Percentiles rank a stretch among this genome's conserved stretches.
These are phyloP conservation scores for Ceratocystis cacaofunesta DNA, from an alignment of 2,329 filamentous ascomycete genomes.

Conservation along the genomic window DNA sequence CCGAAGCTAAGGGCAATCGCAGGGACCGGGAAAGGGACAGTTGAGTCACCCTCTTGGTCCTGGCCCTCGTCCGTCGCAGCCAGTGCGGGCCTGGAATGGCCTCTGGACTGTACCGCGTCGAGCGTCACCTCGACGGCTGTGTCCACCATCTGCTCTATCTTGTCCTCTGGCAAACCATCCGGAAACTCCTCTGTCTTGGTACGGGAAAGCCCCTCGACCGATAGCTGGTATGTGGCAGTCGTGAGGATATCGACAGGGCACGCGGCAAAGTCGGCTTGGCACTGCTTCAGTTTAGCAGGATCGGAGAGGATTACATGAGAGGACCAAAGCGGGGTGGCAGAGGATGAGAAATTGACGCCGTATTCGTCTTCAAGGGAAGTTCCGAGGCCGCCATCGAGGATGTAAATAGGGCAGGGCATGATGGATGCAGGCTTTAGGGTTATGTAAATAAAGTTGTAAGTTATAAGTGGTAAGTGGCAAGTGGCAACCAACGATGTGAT, in stretches of 20 bases:
- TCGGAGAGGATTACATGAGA: constrained; percentile 47
- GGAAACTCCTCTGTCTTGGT: constrained; percentile 32
- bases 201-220: constrained; percentile 38
- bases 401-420: constrained; percentile 23
- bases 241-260: constrained; percentile 48
- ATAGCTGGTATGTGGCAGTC: constrained; percentile 54
- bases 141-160: constrained; percentile 23
- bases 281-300: constrained; percentile 34
- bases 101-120: constrained; percentile 20
- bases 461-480: too few relatives aligned
- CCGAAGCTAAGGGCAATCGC: constrained; percentile 45
- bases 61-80: too few relatives aligned
- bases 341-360: constrained; percentile 33
- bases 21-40: constrained; percentile 16
- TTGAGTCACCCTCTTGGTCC: not conserved
- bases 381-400: constrained; percentile 54
- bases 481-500: too few relatives aligned
- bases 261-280: constrained; percentile 40
- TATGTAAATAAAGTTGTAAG: too few relatives aligned
- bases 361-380: constrained; percentile 49
- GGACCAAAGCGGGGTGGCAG: constrained; percentile 49
- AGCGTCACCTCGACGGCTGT: constrained; percentile 31
- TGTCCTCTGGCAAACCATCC: constrained; percentile 26
- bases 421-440: not conserved
- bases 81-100: not conserved